A percentile compares a stretch with the other conserved stretches of the same genome.
These are phyloP conservation scores for Leishmania martiniquensis DNA, from an alignment of 208 protist genomes.

Conservation along the genomic window DNA sequence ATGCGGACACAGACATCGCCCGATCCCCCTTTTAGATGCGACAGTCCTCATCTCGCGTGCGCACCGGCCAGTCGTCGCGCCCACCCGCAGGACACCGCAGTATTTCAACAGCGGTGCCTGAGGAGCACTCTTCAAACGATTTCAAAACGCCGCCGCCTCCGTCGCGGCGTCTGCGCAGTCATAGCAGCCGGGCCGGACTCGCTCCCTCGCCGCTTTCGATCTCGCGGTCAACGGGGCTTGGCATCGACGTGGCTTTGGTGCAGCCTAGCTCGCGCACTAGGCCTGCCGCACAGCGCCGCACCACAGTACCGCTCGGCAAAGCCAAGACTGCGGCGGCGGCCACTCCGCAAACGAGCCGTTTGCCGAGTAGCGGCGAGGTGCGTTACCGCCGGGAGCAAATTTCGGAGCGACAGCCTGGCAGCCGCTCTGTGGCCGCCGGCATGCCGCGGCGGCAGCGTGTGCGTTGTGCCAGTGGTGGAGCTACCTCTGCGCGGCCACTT, in stretches of 20 bases:
- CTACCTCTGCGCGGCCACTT: background rate
- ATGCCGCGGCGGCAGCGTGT: background rate
- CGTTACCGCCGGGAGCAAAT: background rate
- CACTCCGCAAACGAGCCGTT: background rate
- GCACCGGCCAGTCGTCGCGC: background rate
- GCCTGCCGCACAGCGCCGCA: slow-evolving; percentile 5
- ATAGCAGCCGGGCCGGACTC: background rate
- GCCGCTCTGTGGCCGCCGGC: background rate
- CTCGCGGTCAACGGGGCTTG: background rate
- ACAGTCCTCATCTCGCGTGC: background rate
- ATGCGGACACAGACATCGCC: background rate
- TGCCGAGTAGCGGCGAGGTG: background rate
- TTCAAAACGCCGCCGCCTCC: slow-evolving; percentile 1
- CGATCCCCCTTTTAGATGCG: background rate
- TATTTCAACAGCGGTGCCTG: no score
- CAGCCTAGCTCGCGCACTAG: slow-evolving; percentile 15
- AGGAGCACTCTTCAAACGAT: background rate
- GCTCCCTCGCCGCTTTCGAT: slow-evolving; percentile 3
- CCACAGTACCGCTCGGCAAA: background rate
- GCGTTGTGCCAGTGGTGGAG: background rate
- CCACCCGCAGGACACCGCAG: background rate
- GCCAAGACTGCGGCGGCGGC: background rate
- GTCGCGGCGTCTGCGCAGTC: slow-evolving; percentile 8
- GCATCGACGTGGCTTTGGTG: background rate
- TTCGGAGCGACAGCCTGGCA: background rate